Conservation (phyloP, 345 rosid species). For the Camelina laxa region DNA sequence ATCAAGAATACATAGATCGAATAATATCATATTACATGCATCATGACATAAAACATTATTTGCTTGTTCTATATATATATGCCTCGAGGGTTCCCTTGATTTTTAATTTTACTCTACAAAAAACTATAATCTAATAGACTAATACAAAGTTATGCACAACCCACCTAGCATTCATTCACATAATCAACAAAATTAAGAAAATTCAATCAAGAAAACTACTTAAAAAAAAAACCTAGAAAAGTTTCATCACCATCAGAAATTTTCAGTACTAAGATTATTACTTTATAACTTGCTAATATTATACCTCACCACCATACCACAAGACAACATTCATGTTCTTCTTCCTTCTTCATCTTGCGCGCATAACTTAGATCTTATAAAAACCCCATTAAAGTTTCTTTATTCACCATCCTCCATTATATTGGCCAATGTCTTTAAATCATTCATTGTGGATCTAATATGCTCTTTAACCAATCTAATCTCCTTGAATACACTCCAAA, state of each 20-base stretch:
- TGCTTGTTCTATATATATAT: not conserved
- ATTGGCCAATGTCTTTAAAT: slow-evolving; percentile 50
- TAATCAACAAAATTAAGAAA: slow-evolving; percentile 24
- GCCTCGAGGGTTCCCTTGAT: not conserved
- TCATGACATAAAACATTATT: slow-evolving; percentile 37
- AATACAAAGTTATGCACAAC: slow-evolving; percentile 42
- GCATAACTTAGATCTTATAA: slow-evolving; percentile 20
- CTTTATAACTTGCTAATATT: slow-evolving; percentile 21
- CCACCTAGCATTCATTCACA: slow-evolving; percentile 28
- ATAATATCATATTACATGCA: slow-evolving; percentile 17
- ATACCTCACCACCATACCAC: slow-evolving; percentile 31
- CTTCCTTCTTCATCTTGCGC: slow-evolving; percentile 11
- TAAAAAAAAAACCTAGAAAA: slow-evolving; percentile 10
- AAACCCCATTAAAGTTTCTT: not conserved
- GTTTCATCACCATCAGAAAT: too few species aligned
- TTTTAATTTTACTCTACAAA: slow-evolving; percentile 19
- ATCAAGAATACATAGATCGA: not conserved
- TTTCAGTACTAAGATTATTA: slow-evolving; percentile 30
- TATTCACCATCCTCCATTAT: slow-evolving; percentile 16
- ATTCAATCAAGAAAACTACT: slow-evolving; percentile 33
- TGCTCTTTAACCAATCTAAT: slow-evolving; percentile 92
- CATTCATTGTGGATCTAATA: slow-evolving; percentile 72
- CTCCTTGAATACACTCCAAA: slow-evolving; percentile 88
- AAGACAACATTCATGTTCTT: not conserved
- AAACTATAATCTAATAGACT: slow-evolving; percentile 35